Evolutionary conservation across 2,329 filamentous ascomycete genomes (phyloP), one percentile per base, ranked within the genome.

Genomic region (Sarocladiaceae sp.): DNA sequence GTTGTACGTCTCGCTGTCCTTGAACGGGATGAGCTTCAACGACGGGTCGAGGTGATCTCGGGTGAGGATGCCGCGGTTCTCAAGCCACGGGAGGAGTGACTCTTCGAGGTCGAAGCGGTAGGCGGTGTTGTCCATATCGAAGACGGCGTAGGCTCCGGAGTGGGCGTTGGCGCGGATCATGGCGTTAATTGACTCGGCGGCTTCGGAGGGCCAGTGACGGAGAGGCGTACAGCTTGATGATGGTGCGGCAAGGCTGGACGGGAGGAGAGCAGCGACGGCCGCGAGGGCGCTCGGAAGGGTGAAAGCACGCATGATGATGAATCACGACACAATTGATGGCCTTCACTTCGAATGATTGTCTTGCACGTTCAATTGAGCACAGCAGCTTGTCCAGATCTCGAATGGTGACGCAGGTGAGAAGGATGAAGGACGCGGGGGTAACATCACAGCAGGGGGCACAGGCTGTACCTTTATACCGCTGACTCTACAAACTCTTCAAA

Each of bases 101-200:
- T 74, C 72, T 52, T 74, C 71, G 11, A 74, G 56, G 50, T 74
- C 72, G 49, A 62, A 72, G 47, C 64, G 65, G 33, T 68, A 74
- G 55, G 66, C 68, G 2, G 72, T 74, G 59, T 74, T 74, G 63
- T 74, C 72, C 71, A 74, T 73, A 60, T 74, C 70, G 42, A 72
- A 72, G 22, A 69, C 63, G 12, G 70, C 70, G 40, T 69, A 72
- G 50, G 64, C 63, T 22, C 66, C 66, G 42, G 62, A 56, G 61
- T 71, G 60, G 20, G 68, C 67, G 52, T 72, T 71, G 50, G 58
- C 58, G 1, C 60, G 57, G 51, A 72, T 72, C 70, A 72, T 70
- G 29, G 56, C 57, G 52, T 68, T 61, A 46, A 72, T 61, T 2
- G 64, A 59, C 22, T 58, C 59, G 4, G 70, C 70, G 0, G 69